Evolutionary conservation across 139 green algal genomes (phyloP).

Genomic region (Picocystis salinarum): DNA sequence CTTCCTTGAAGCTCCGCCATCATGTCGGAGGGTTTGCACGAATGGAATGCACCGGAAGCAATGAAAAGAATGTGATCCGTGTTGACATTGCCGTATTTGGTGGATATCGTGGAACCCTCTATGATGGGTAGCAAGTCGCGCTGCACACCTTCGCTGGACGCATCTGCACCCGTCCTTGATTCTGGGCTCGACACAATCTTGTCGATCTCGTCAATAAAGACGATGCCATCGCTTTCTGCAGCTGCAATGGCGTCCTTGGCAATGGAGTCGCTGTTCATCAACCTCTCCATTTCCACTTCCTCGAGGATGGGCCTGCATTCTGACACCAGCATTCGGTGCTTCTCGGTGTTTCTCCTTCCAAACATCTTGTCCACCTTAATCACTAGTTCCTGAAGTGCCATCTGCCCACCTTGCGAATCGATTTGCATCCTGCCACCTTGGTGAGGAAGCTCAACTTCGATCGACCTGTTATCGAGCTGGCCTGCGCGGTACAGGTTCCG

Average conservation of each 20-base stretch:
- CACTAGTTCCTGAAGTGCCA: constrained; percentile 22
- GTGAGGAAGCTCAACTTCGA: constrained; percentile 50
- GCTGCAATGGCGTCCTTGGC: constrained; percentile 49
- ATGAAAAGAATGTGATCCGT: constrained; percentile 98
- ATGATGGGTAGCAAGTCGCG: constrained; percentile 94
- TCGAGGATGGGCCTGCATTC: constrained; percentile 63
- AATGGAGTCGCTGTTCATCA: constrained; percentile 46
- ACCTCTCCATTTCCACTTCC: constrained; percentile 47
- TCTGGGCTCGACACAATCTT: constrained; percentile 72
- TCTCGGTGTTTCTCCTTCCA: constrained; percentile 20
- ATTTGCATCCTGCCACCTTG: constrained; percentile 2
- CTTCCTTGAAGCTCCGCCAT: constrained; percentile 72
- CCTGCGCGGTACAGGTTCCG: constrained; percentile 22
- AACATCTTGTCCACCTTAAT: constrained; percentile 32
- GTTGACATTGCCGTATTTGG: constrained; percentile 71
- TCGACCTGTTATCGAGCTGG: constrained; percentile 37
- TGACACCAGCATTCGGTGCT: constrained; percentile 28
- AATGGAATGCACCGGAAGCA: constrained; percentile 75
- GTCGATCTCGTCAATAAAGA: constrained; percentile 97
- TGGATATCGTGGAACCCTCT: constrained; percentile 57
- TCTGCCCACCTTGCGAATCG: constrained; percentile 1
- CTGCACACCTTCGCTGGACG: constrained; percentile 66
- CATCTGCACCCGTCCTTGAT: constrained; percentile 32
- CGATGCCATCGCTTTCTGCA: constrained; percentile 44
- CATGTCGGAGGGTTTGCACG: constrained; percentile 73